phyloP scores from a whole-genome alignment of 139 green algal species.

The Chlamydomonas sp. region DNA sequence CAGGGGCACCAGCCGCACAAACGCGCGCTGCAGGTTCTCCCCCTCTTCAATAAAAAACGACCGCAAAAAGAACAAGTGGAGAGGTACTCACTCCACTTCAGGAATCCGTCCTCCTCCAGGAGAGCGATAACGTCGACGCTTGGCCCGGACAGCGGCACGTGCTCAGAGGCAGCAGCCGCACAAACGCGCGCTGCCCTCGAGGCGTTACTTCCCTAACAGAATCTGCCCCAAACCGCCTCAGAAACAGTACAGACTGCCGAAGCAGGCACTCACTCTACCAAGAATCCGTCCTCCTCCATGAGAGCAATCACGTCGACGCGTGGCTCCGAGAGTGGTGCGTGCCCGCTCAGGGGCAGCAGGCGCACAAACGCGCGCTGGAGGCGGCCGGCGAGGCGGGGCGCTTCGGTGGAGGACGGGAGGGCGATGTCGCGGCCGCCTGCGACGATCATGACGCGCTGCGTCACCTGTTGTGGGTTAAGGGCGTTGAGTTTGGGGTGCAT shows the following conservation, averaged over 20 bases:
- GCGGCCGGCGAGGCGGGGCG: conserved; percentile 12
- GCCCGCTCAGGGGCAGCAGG: conserved; percentile 19
- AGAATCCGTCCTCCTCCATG: conserved; percentile 22
- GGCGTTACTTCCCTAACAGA: too few species aligned
- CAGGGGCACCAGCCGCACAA: too few species aligned
- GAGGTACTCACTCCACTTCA: conserved; percentile 9
- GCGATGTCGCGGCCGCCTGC: conserved; percentile 25
- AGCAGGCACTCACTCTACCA: conserved; percentile 12
- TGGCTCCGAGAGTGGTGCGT: conserved; percentile 20
- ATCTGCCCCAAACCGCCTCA: too few species aligned
- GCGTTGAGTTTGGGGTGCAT: too few species aligned
- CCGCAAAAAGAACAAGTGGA: too few species aligned
- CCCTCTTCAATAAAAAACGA: too few species aligned
- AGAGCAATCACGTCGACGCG: conserved; percentile 16
- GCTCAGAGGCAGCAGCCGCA: conserved; percentile 21
- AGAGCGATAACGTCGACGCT: conserved; percentile 16
- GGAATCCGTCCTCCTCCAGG: conserved; percentile 21
- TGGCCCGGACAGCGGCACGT: conserved; percentile 20
- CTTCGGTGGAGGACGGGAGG: conserved; percentile 52
- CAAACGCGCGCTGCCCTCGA: conserved; percentile 33
- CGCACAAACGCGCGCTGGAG: conserved; percentile 38
- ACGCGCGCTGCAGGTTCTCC: too few species aligned
- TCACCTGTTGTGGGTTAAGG: too few species aligned
- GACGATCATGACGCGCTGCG: too few species aligned
- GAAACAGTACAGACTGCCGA: too few species aligned